Base-by-base conservation (phyloP, 441 rosid species). In the Syzygium malaccense region DNA sequence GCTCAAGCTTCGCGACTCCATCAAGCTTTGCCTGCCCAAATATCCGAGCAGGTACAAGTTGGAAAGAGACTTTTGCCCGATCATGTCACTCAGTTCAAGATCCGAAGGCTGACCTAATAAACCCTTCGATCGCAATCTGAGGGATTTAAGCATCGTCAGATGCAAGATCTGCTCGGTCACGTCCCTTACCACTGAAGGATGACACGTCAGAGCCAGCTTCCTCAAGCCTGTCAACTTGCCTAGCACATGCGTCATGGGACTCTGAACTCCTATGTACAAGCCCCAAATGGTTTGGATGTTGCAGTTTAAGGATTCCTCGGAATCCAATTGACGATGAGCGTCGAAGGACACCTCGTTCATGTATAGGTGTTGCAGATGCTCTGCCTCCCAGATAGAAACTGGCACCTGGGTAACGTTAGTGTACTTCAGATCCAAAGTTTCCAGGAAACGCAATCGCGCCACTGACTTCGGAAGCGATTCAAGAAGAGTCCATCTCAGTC, bases 371-470 rank as follows among this genome's bases (percentile, higher is more conserved):
- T 6, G 55, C 55, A 54, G 55, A 54, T 1, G 1, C 55, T 54
- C 0, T 54, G 55, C 55, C 55, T 14, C 20, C 55, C 7, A 54
- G 55, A 54, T 54, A 1, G 55, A 54, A 54, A 4, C 19, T 7
- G 19, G 19, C 19, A 54, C 19, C 1, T 17, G 7, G 19, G 19
- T 14, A 1, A 54, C 1, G 55, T 54, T 54, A 54, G 55, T 54
- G 55, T 54, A 54, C 55, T 54, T 54, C 7, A 54, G 55, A 54
- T 54, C 55, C 55, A 54, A 15, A 54, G 55, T 54, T 14, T 54
- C 55, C 55, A 54, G 55, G 55, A 1, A 6, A 4, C 2, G 5
- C 55, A 54, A 54, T 14, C 15, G 55, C 55, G 0, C 68, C 68
- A 62, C 4, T 0, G 19, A 62, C 33, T 14, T 1, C 4, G 68